Evolutionary conservation across 1,284 basidiomycete genomes (phyloP).

Genomic region (Ganoderma meredithae): DNA sequence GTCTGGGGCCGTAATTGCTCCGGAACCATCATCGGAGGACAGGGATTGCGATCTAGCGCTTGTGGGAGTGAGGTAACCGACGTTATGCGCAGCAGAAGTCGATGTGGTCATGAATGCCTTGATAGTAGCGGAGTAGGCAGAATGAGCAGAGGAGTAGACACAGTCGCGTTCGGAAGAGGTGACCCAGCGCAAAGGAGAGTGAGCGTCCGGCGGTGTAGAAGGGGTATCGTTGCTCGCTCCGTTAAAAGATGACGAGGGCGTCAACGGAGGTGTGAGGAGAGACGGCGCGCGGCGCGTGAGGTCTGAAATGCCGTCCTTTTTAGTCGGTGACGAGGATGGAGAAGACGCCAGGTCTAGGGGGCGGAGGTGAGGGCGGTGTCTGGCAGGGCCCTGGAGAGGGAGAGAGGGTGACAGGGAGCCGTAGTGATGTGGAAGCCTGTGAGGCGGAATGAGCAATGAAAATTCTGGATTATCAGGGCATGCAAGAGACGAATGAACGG

Average conservation of each 20-base stretch:
- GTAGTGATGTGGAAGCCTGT: conserved; percentile 31
- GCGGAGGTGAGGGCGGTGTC: conserved; percentile 40
- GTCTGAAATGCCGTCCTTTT: conserved; percentile 21
- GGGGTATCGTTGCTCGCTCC: conserved; percentile 36
- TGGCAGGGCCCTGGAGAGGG: conserved; percentile 30
- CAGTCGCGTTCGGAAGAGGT: conserved; percentile 25
- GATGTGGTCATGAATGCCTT: conserved; percentile 23
- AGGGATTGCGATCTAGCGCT: conserved; percentile 35
- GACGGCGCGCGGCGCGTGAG: conserved; percentile 27
- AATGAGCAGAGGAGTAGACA: conserved; percentile 18
- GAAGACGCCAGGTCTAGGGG: conserved; percentile 41
- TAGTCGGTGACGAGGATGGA: conserved; percentile 30
- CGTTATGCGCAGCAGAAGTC: conserved; percentile 22
- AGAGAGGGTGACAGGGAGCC: conserved; percentile 19
- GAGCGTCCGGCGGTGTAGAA: conserved; percentile 35
- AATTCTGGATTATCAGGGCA: neutral
- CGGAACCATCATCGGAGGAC: conserved; percentile 30
- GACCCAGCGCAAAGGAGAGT: conserved; percentile 33
- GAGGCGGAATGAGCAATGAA: conserved; percentile 1
- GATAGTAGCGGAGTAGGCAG: conserved; percentile 21
- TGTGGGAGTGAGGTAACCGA: conserved; percentile 35
- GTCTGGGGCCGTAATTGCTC: conserved; percentile 16
- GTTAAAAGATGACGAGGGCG: conserved; percentile 42
- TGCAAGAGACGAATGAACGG: conserved; percentile 13
- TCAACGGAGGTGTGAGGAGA: conserved; percentile 41